Conservation (phyloP, 768 basidiomycete species). For the Hysterangium stoloniferum region DNA sequence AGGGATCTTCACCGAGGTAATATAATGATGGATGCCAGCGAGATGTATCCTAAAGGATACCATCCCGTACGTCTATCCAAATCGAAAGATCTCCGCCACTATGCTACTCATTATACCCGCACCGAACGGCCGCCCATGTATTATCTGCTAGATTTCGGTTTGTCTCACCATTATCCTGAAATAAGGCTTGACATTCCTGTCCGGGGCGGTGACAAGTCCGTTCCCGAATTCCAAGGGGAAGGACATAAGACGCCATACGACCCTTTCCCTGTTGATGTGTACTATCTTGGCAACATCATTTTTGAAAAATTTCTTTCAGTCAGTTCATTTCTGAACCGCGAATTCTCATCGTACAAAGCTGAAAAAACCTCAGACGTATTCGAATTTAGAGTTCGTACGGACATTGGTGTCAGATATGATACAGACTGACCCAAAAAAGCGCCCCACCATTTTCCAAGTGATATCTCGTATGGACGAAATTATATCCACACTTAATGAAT, state of each 20-base stretch:
- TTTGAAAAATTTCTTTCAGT: conserved; percentile 22
- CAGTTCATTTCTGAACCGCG: fast-evolving
- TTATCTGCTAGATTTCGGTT: conserved; percentile 21
- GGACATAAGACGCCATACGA: conserved; percentile 13
- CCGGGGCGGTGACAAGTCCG: conserved; percentile 34
- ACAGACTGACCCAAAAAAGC: conserved; percentile 24
- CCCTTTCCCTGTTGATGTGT: conserved; percentile 37
- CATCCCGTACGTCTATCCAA: conserved; percentile 10
- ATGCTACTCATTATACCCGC: conserved; percentile 12
- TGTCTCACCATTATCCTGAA: conserved; percentile 15
- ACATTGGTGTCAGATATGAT: conserved; percentile 32
- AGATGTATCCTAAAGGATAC: conserved; percentile 14
- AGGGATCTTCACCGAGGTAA: conserved; percentile 13
- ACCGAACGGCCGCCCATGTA: conserved; percentile 22
- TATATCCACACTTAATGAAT: conserved; percentile 18
- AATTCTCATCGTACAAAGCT: background rate
- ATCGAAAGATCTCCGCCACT: conserved; percentile 1
- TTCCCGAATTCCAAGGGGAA: conserved; percentile 27
- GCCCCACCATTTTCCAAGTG: conserved; percentile 31
- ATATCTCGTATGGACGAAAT: conserved; percentile 26
- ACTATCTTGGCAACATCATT: conserved; percentile 35
- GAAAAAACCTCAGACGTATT: conserved; percentile 18
- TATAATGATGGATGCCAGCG: conserved; percentile 16
- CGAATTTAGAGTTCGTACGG: conserved; percentile 27
- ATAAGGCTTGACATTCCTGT: conserved; percentile 16